phyloP scores from a whole-genome alignment of 176 grass and related monocot species.

The Carex myosuroides region DNA sequence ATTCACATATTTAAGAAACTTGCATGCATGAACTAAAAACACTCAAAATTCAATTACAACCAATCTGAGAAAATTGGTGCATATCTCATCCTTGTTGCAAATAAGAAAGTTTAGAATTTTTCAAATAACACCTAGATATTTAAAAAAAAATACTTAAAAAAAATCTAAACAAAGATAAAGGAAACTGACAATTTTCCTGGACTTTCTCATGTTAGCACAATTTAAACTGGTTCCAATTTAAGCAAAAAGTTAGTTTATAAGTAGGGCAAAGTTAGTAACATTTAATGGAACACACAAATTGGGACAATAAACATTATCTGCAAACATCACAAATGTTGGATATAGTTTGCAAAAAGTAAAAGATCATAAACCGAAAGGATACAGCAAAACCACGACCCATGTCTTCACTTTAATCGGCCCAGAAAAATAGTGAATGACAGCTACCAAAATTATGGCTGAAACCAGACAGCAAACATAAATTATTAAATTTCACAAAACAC shows the following conservation, averaged over 20 bases:
- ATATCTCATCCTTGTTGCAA: background rate
- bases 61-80: background rate
- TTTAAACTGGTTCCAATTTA: background rate
- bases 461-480: constrained; percentile 27
- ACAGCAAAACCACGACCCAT: constrained; percentile 77
- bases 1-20: constrained; percentile 39
- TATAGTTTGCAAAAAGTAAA: background rate
- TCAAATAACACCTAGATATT: background rate
- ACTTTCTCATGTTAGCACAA: background rate
- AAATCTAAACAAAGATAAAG: background rate
- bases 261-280: background rate
- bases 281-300: background rate
- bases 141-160: background rate
- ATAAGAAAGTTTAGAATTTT: background rate
- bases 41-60: background rate
- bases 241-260: background rate
- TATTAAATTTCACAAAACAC: constrained; percentile 5
- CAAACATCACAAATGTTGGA: background rate
- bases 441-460: constrained; percentile 84
- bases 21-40: background rate
- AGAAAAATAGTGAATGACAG: constrained; percentile 86
- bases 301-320: background rate
- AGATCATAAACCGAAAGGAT: constrained; percentile 40
- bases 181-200: background rate
- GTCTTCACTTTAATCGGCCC: constrained; percentile 60